These are phyloP conservation scores for Omphalotus guepiniiformis DNA, from an alignment of 768 basidiomycete species.

Conservation along the genomic window DNA sequence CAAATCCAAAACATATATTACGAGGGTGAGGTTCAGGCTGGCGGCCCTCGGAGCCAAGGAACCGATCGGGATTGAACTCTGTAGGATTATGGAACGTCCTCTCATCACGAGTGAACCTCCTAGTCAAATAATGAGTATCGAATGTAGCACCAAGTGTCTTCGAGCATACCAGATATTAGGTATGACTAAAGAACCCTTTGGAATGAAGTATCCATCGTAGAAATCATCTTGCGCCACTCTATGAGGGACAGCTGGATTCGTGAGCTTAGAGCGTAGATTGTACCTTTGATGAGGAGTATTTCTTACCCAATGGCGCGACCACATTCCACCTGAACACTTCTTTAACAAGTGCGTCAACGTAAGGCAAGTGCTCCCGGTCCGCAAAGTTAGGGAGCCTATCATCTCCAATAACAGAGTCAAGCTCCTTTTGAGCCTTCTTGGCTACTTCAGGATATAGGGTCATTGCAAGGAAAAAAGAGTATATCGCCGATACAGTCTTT, in stretches of 20 bases:
- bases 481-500: conserved; percentile 59
- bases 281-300: conserved; percentile 3
- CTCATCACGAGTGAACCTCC: conserved; percentile 54
- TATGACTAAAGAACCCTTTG: conserved; percentile 51
- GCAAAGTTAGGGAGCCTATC: conserved; percentile 58
- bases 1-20: conserved; percentile 65
- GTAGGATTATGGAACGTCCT: conserved; percentile 49
- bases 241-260: conserved; percentile 48
- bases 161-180: conserved; percentile 44
- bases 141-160: not conserved
- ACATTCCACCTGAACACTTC: conserved; percentile 54
- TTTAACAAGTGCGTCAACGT: conserved; percentile 54
- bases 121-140: conserved; percentile 12
- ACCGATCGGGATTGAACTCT: conserved; percentile 58
- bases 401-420: conserved; percentile 54
- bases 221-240: conserved; percentile 56
- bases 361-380: conserved; percentile 56
- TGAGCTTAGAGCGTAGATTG: too few relatives aligned
- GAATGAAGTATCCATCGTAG: conserved; percentile 59
- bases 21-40: conserved; percentile 53
- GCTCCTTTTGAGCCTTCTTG: conserved; percentile 58
- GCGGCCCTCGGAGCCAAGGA: conserved; percentile 37
- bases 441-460: conserved; percentile 50
- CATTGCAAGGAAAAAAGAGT: conserved; percentile 61
- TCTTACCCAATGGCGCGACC: conserved; percentile 39